Percentiles rank a stretch among this genome's conserved stretches.
Conservation (phyloP, 495 filamentous ascomycete genomes). For the Sphaerosporella brunnea region DNA sequence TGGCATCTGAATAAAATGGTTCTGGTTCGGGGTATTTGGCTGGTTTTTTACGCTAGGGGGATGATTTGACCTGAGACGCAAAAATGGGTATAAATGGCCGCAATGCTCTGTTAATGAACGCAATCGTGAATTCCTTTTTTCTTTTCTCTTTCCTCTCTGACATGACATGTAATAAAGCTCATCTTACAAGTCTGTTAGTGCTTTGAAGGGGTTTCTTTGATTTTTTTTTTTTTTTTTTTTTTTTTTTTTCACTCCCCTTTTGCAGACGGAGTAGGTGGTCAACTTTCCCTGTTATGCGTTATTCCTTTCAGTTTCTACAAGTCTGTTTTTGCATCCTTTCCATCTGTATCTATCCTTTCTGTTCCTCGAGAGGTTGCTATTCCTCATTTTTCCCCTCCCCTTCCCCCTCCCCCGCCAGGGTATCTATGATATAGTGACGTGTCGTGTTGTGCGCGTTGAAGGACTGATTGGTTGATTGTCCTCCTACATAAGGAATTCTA, state of each 20-base stretch:
- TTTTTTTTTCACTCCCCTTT: constrained; percentile 10
- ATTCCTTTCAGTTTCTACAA: not conserved
- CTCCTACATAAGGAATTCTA: too few species aligned
- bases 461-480: too few species aligned
- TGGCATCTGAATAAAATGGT: constrained; percentile 2
- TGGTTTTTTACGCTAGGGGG: too few species aligned
- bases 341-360: constrained; percentile 9
- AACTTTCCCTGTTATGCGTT: not conserved
- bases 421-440: too few species aligned
- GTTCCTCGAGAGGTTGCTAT: too few species aligned
- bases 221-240: constrained; percentile 4
- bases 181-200: constrained; percentile 2
- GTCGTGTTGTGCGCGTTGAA: too few species aligned
- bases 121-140: constrained; percentile 5
- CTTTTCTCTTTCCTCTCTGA: not conserved
- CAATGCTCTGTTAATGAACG: constrained; percentile 5
- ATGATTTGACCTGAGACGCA: too few species aligned
- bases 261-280: constrained; percentile 17
- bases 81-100: constrained; percentile 6
- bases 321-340: too few species aligned
- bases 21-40: not conserved
- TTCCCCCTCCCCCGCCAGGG: too few species aligned
- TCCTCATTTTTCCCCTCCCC: too few species aligned
- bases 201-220: constrained; percentile 6
- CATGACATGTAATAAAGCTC: not conserved